A percentile compares a stretch with the other conserved stretches of the same genome.
phyloP scores from a whole-genome alignment of 2,329 filamentous ascomycete genomes.

The Nemania bipapillata region DNA sequence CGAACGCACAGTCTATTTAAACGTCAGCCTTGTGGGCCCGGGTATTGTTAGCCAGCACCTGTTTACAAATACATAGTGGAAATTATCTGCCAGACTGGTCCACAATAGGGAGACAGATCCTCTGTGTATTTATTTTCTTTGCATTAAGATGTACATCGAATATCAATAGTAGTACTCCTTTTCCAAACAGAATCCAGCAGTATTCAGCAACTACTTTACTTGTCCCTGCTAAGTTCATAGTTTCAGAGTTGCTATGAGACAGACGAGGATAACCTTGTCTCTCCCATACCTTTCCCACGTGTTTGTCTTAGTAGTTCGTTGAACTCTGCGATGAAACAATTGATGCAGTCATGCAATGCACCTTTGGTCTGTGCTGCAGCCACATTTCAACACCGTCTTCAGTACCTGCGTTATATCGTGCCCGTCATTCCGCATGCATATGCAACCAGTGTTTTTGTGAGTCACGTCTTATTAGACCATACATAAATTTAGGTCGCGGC shows the following conservation, averaged over 20 bases:
- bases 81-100: too few relatives aligned
- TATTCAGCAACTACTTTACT: background rate
- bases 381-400: conserved; percentile 14
- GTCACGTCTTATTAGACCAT: conserved; percentile 4
- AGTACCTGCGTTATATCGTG: conserved; percentile 6
- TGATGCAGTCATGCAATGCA: conserved; percentile 11
- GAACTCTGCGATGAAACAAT: background rate
- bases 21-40: too few relatives aligned
- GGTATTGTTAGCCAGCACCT: too few relatives aligned
- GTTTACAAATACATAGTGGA: too few relatives aligned
- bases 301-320: conserved; percentile 4
- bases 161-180: too few relatives aligned
- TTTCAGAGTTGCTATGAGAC: background rate
- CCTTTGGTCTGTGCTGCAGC: conserved; percentile 21
- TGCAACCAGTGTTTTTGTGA: conserved; percentile 13
- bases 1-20: too few relatives aligned
- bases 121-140: too few relatives aligned
- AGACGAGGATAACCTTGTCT: background rate
- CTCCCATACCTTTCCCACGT: conserved; percentile 19
- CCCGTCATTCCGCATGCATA: conserved; percentile 35
- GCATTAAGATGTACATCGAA: too few relatives aligned
- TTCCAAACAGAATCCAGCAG: too few relatives aligned
- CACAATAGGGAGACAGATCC: too few relatives aligned
- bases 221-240: background rate
- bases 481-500: background rate